phyloP scores from a whole-genome alignment of 129 eudicot genomes.

The carrot (Daucus carota) region DNA sequence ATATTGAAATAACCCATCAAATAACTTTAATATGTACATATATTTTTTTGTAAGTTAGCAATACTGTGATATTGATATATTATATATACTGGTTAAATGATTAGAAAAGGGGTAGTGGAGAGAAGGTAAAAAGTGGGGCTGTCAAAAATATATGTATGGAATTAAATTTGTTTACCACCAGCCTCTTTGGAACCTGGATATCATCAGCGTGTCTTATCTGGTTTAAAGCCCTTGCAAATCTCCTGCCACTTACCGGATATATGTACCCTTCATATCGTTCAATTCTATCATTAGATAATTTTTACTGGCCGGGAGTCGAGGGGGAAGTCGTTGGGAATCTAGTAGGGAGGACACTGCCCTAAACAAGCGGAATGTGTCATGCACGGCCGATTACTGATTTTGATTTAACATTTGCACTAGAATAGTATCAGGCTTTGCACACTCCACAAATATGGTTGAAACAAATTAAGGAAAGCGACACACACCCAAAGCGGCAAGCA shows the following conservation, averaged over 20 bases:
- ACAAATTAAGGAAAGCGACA: constrained; percentile 17
- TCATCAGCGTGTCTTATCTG: constrained; percentile 50
- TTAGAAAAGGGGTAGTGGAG: not conserved
- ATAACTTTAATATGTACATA: not conserved
- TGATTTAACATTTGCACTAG: constrained; percentile 38
- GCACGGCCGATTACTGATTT: constrained; percentile 36
- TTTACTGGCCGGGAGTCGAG: constrained; percentile 24
- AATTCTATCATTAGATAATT: constrained; percentile 9
- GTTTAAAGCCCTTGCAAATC: constrained; percentile 28
- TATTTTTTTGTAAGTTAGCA: not conserved
- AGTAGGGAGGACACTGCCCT: constrained; percentile 42
- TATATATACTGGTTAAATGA: too few species aligned
- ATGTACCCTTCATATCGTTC: constrained; percentile 25
- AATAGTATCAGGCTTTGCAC: constrained; percentile 20
- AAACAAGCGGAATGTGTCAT: constrained; percentile 51
- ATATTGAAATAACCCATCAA: not conserved
- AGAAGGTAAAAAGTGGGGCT: not conserved
- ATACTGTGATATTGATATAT: not conserved
- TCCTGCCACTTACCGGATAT: constrained; percentile 27
- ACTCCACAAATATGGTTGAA: constrained; percentile 12
- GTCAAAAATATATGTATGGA: constrained; percentile 9
- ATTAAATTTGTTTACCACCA: constrained; percentile 28
- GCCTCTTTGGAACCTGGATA: constrained; percentile 13
- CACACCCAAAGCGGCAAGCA: constrained; percentile 18
- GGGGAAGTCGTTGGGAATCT: constrained; percentile 14